Evolutionary conservation across 2,329 filamentous ascomycete genomes (phyloP), one percentile per base, ranked within the genome.

Genomic region (Pseudohalonectria lignicola): DNA sequence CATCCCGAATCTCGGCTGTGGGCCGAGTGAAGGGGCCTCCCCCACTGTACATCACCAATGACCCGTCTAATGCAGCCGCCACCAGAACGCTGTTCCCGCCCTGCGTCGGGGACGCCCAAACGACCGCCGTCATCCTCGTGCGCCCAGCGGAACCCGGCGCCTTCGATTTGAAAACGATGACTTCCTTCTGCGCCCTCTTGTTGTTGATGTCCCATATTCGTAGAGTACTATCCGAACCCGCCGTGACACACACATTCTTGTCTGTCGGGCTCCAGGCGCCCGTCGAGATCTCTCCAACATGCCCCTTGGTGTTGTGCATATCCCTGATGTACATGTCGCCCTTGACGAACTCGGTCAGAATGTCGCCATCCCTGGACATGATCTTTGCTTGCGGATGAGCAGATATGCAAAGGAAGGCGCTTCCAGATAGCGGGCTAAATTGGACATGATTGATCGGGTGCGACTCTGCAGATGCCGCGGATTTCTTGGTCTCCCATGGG

Each of bases 241-340:
- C 88, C 2, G 92, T 98, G 19, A 90, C 80, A 54, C 86, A 93
- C 1, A 88, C 50, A 47, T 94, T 87, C 52, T 73, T 79, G 55
- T 95, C 80, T 3, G 79, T 79, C 1, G 92, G 92, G 59, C 90
- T 86, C 92, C 92, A 98, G 29, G 82, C 82, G 17, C 86, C 90
- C 17, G 81, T 83, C 4, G 86, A 87, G 30, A 95, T 76, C 59
- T 95, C 92, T 4, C 88, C 88, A 37, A 95, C 79, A 60, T 98
- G 92, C 2, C 92, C 92, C 56, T 95, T 96, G 4, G 92, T 98
- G 56, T 96, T 88, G 60, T 95, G 77, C 82, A 96, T 93, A 57
- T 98, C 92, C 39, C 90, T 76, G 47, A 98, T 64, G 52, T 98
- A 98, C 88, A 96, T 96, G 56, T 98, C 92, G 33, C 92, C 92